A percentile compares a stretch with the other conserved stretches of the same genome.
Evolutionary conservation across 306 rosid species (phyloP).

Genomic region (Sindora glabra): DNA sequence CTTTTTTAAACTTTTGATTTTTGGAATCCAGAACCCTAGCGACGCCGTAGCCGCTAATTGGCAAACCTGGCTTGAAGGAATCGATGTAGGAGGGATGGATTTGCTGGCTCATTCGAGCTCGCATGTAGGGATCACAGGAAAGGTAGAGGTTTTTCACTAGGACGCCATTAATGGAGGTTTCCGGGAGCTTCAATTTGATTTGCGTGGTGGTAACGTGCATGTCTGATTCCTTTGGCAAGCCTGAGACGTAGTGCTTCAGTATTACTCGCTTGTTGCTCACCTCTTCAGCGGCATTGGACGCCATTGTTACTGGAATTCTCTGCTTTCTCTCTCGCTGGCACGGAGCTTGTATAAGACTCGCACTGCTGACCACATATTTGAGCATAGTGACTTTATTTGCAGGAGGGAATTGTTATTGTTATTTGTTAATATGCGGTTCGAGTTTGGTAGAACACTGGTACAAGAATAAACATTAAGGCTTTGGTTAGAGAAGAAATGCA

Average conservation of each 20-base stretch:
- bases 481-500: too few relatives aligned
- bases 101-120: background rate
- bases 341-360: too few relatives aligned
- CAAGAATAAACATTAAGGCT: too few relatives aligned
- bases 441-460: too few relatives aligned
- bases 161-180: background rate
- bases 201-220: background rate
- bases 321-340: too few relatives aligned
- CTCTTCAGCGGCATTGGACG: background rate
- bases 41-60: slow-evolving; percentile 36
- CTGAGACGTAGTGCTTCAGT: background rate
- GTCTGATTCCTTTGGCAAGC: background rate
- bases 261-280: background rate
- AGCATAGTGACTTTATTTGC: too few relatives aligned
- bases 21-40: background rate
- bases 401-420: too few relatives aligned
- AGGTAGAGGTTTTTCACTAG: slow-evolving; percentile 4
- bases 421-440: too few relatives aligned
- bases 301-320: too few relatives aligned
- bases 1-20: background rate
- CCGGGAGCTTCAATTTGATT: background rate
- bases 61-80: slow-evolving; percentile 3
- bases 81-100: background rate
- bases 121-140: slow-evolving; percentile 9
- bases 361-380: too few relatives aligned